Conservation (phyloP, 2,329 filamentous ascomycete genomes). For the Trichoderma koningii region DNA sequence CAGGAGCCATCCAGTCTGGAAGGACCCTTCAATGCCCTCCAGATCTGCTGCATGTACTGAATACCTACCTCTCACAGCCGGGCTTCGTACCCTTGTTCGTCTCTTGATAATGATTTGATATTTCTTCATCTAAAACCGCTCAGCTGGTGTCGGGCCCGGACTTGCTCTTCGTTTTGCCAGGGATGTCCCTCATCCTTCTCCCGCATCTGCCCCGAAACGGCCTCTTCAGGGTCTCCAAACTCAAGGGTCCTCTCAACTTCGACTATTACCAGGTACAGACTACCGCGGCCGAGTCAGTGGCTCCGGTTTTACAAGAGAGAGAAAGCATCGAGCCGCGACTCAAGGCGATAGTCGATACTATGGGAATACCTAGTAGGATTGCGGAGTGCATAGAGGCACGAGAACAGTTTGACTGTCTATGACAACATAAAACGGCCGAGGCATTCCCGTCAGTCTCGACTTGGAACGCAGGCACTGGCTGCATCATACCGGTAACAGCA, state of each 20-base stretch:
- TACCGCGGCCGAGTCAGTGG: slow-evolving; percentile 19
- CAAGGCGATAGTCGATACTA: too few species aligned
- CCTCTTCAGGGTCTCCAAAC: background rate
- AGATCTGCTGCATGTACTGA: too few species aligned
- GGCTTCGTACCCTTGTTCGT: too few species aligned
- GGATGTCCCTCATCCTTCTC: background rate
- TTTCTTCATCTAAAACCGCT: too few species aligned
- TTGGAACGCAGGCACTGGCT: background rate
- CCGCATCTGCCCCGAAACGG: slow-evolving; percentile 1
- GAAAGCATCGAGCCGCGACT: background rate
- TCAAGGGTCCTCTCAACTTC: background rate
- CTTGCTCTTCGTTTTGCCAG: background rate
- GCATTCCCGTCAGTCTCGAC: too few species aligned
- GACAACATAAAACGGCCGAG: too few species aligned
- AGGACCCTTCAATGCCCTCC: too few species aligned
- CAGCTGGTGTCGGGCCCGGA: background rate
- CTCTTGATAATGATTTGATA: too few species aligned
- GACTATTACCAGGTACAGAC: background rate
- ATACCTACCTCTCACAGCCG: too few species aligned
- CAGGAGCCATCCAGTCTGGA: background rate
- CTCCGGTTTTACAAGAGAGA: background rate
- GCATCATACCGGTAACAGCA: background rate
- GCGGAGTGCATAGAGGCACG: background rate
- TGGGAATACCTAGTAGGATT: too few species aligned
- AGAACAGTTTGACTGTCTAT: background rate